A percentile compares a stretch with the other conserved stretches of the same genome.
phyloP scores from a whole-genome alignment of 352 stramenopile genomes.

The Thraustochytrium striatum region DNA sequence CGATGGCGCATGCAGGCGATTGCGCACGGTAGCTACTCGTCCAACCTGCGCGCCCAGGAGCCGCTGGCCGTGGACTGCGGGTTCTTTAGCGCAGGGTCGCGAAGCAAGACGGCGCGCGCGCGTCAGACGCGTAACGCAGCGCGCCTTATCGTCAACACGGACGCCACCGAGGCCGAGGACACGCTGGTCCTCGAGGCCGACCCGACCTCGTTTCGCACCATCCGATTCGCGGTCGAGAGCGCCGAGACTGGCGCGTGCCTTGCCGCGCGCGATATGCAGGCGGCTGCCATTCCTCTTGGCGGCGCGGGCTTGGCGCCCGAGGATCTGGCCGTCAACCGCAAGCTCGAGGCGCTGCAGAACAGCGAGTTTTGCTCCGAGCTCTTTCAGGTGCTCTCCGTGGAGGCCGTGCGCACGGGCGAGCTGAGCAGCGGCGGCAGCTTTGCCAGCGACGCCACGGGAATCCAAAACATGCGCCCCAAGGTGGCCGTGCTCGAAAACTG shows the following conservation, averaged over 20 bases:
- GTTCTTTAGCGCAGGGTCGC: constrained; percentile 14
- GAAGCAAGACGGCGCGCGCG: background rate
- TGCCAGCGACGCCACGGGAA: background rate
- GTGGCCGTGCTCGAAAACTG: constrained; percentile 32
- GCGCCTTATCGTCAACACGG: constrained; percentile 14
- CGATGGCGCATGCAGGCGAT: constrained; percentile 42
- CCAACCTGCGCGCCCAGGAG: constrained; percentile 23
- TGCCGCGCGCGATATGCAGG: background rate
- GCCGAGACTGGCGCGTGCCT: background rate
- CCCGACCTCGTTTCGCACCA: background rate
- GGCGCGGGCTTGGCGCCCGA: background rate
- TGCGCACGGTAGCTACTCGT: constrained; percentile 17
- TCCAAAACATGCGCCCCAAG: background rate
- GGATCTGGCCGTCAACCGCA: background rate
- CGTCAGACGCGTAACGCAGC: constrained; percentile 27
- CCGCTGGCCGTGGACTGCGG: constrained; percentile 38
- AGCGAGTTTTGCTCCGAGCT: constrained; percentile 40
- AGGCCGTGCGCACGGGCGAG: constrained; percentile 19
- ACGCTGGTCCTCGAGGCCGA: constrained; percentile 20
- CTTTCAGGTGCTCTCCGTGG: constrained; percentile 37
- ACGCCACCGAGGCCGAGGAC: background rate
- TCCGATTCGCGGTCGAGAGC: constrained; percentile 1
- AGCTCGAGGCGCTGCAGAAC: constrained; percentile 10
- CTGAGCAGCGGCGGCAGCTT: background rate
- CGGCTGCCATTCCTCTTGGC: background rate